phyloP scores from a whole-genome alignment of 2,329 filamentous ascomycete species.

The Teratosphaeria pseudoeucalypti region DNA sequence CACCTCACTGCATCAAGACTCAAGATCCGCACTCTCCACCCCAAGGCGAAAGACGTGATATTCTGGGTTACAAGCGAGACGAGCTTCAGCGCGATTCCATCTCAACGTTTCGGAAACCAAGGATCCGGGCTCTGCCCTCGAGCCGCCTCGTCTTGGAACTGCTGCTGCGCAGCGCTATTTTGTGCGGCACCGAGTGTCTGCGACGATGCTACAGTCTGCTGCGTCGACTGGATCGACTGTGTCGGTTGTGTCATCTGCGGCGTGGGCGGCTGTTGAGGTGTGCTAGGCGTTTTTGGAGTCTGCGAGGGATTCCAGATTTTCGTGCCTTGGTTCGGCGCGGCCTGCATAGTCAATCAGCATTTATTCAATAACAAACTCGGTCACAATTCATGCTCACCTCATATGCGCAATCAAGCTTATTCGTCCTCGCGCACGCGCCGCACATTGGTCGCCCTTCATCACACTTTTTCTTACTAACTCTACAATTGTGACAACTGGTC shows the following conservation, averaged over 20 bases:
- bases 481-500: slow-evolving; percentile 7
- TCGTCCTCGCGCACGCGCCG: slow-evolving; percentile 1
- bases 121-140: slow-evolving; percentile 16
- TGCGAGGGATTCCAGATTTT: neutral
- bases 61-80: neutral
- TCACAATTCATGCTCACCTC: neutral
- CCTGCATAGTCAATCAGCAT: neutral
- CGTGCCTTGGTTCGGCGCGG: neutral
- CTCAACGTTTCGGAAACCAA: slow-evolving; percentile 14
- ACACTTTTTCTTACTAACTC: slow-evolving; percentile 8
- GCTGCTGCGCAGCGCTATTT: neutral
- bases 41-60: neutral
- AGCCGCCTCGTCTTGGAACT: neutral
- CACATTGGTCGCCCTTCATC: slow-evolving; percentile 6
- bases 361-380: neutral
- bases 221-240: neutral
- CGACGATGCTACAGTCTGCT: neutral
- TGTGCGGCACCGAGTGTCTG: slow-evolving; percentile 1
- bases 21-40: neutral
- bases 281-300: neutral
- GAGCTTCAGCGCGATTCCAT: neutral
- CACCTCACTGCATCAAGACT: neutral
- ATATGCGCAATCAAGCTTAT: slow-evolving; percentile 5
- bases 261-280: neutral
- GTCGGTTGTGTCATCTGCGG: neutral